phyloP scores from a whole-genome alignment of 352 stramenopile species.

The Pythium rishiriense region DNA sequence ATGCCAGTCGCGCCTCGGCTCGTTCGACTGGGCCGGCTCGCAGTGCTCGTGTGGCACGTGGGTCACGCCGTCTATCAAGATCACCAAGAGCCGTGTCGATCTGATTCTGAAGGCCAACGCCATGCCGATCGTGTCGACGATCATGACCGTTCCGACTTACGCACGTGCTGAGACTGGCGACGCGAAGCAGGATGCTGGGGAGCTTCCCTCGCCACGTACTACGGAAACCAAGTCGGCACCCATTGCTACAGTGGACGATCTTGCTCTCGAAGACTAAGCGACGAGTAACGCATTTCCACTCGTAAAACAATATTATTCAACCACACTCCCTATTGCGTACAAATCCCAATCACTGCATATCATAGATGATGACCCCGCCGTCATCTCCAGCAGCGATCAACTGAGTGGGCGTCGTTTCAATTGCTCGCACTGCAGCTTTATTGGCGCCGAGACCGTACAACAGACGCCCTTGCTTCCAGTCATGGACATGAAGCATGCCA shows the following conservation, averaged over 20 bases:
- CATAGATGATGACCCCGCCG: constrained; percentile 78
- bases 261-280: constrained; percentile 20
- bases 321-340: too few relatives aligned
- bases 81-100: constrained; percentile 82
- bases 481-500: constrained; percentile 84
- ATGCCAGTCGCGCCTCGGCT: constrained; percentile 68
- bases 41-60: constrained; percentile 84
- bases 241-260: constrained; percentile 16
- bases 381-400: constrained; percentile 82
- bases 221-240: background rate
- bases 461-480: constrained; percentile 65
- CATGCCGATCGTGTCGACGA: constrained; percentile 30
- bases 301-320: too few relatives aligned
- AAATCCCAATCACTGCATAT: constrained; percentile 43
- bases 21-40: constrained; percentile 74
- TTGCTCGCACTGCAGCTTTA: constrained; percentile 71
- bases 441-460: constrained; percentile 86
- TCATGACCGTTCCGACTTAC: constrained; percentile 20
- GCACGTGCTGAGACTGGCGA: background rate
- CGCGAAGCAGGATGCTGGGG: background rate
- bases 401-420: constrained; percentile 45
- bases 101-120: constrained; percentile 22
- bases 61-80: constrained; percentile 82
- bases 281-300: too few relatives aligned
- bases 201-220: background rate